A percentile compares a stretch with the other conserved stretches of the same genome.
These are phyloP conservation scores for Westerdykella sp. DNA, from an alignment of 2,329 filamentous ascomycete species.

Conservation along the genomic window DNA sequence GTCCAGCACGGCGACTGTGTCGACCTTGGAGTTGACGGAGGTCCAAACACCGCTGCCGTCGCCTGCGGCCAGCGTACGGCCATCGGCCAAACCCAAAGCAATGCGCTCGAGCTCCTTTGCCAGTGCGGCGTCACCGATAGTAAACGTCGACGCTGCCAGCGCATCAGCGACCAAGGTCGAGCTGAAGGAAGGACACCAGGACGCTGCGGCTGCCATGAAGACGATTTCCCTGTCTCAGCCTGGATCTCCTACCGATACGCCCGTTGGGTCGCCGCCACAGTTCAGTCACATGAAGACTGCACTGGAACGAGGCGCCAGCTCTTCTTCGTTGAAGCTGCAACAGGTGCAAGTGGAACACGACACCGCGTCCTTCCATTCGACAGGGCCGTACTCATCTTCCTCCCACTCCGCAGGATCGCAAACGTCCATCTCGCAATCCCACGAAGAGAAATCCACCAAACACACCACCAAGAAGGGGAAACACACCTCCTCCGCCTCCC, in stretches of 20 bases:
- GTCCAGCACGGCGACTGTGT: neutral
- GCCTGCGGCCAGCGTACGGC: constrained; percentile 18
- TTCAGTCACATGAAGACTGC: constrained; percentile 1
- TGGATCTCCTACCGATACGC: constrained; percentile 47
- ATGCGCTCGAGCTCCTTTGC: constrained; percentile 60
- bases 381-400: constrained; percentile 2
- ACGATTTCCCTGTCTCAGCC: constrained; percentile 58
- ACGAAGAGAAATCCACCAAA: too few relatives aligned
- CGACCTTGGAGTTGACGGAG: neutral
- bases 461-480: neutral
- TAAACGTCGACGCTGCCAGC: constrained; percentile 61
- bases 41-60: constrained; percentile 5
- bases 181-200: constrained; percentile 53
- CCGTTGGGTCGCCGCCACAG: constrained; percentile 38
- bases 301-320: neutral
- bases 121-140: constrained; percentile 56
- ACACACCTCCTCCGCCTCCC: constrained; percentile 4
- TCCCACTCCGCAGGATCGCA: constrained; percentile 1
- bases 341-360: neutral
- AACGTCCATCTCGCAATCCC: neutral
- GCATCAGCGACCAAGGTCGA: constrained; percentile 49
- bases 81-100: constrained; percentile 43
- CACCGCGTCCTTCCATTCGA: neutral
- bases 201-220: constrained; percentile 61
- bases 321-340: neutral